These are phyloP conservation scores for Brettanomyces bruxellensis DNA, from an alignment of 805 yeast genomes.

Conservation along the genomic window DNA sequence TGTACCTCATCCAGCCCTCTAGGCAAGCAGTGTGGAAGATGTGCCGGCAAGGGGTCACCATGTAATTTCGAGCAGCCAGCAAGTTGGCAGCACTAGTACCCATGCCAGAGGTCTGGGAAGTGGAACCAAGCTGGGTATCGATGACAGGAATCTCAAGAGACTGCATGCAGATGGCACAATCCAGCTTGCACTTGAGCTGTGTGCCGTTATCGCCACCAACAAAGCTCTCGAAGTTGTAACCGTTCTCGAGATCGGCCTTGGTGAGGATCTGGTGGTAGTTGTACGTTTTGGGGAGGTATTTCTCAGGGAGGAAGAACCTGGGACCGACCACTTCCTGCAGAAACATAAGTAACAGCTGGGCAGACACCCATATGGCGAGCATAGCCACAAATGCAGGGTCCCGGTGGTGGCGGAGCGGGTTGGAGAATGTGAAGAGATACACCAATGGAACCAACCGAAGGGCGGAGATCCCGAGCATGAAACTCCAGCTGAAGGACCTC, in stretches of 20 bases:
- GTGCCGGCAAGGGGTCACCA: constrained; percentile 90
- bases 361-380: constrained; percentile 43
- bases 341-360: constrained; percentile 51
- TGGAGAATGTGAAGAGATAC: constrained; percentile 40
- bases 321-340: constrained; percentile 69
- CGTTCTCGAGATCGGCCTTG: constrained; percentile 51
- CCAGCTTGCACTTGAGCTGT: constrained; percentile 41
- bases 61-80: constrained; percentile 37
- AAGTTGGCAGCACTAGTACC: constrained; percentile 13
- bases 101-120: constrained; percentile 4
- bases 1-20: constrained; percentile 89
- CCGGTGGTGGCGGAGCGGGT: constrained; percentile 64
- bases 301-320: constrained; percentile 72
- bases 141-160: constrained; percentile 52
- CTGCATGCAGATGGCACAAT: constrained; percentile 88
- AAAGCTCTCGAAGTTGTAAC: constrained; percentile 42
- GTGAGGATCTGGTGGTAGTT: constrained; percentile 69
- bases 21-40: constrained; percentile 85
- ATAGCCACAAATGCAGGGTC: constrained; percentile 42
- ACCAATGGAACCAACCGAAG: constrained; percentile 56
- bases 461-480: constrained; percentile 58
- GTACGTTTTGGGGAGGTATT: constrained; percentile 70
- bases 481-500: constrained; percentile 63
- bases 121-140: constrained; percentile 8
- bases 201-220: constrained; percentile 14